Evolutionary conservation across 225 moss, liverwort and hornwort species (phyloP).

Genomic region (Physcomitrellopsis africana): DNA sequence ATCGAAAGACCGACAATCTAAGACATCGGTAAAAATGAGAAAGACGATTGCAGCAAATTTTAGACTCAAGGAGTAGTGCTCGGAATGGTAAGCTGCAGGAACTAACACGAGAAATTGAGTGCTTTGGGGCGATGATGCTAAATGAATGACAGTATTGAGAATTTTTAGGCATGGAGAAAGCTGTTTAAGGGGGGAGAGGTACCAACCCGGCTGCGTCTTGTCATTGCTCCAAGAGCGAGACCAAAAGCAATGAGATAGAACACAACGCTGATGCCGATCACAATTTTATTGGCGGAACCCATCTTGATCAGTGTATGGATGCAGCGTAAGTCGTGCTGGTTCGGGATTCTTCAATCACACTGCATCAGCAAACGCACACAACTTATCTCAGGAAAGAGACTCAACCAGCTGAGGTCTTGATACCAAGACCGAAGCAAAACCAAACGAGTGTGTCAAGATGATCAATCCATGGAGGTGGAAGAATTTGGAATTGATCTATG

Average conservation of each 20-base stretch:
- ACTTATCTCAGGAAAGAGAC: conserved; percentile 4
- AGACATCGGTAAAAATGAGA: no score
- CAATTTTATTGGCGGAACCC: conserved; percentile 41
- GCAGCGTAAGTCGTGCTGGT: not conserved
- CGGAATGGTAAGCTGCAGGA: no score
- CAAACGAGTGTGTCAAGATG: no score
- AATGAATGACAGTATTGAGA: no score
- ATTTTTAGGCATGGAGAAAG: not conserved
- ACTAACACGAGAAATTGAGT: no score
- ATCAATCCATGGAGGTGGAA: no score
- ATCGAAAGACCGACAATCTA: not conserved
- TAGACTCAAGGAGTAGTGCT: no score
- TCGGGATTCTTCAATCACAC: not conserved
- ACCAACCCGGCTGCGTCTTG: conserved; percentile 50
- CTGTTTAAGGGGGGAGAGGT: not conserved
- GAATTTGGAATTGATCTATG: no score
- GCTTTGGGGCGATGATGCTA: not conserved
- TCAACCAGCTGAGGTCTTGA: no score
- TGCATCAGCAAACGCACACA: not conserved
- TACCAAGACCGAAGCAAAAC: no score
- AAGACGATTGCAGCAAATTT: no score
- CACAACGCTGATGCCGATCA: conserved; percentile 45
- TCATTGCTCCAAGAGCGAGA: conserved; percentile 57
- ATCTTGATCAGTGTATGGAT: conserved; percentile 20
- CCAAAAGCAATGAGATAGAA: conserved; percentile 57